Conservation (phyloP, 768 basidiomycete species). For the Calvatia gigantea region DNA sequence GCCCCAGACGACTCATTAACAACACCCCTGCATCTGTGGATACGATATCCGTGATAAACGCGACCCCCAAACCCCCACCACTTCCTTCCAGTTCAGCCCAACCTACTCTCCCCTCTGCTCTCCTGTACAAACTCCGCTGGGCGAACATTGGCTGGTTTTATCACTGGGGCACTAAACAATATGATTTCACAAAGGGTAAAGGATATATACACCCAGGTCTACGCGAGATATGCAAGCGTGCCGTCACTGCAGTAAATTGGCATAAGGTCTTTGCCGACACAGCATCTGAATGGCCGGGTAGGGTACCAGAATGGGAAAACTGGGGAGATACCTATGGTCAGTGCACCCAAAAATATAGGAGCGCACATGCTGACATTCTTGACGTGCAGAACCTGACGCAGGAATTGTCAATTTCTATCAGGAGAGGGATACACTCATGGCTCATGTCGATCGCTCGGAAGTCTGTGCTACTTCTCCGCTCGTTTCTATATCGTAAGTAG, state of each 20-base stretch:
- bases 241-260: slow-evolving; percentile 72
- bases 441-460: slow-evolving; percentile 96
- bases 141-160: slow-evolving; percentile 96
- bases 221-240: slow-evolving; percentile 53
- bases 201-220: slow-evolving; percentile 59
- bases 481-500: slow-evolving; percentile 85
- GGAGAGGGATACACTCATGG: slow-evolving; percentile 91
- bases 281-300: slow-evolving; percentile 47
- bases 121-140: slow-evolving; percentile 85
- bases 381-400: slow-evolving; percentile 77
- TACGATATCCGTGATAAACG: slow-evolving; percentile 49
- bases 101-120: slow-evolving; percentile 45
- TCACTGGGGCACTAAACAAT: slow-evolving; percentile 95
- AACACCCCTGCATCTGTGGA: slow-evolving; percentile 65
- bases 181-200: slow-evolving; percentile 77
- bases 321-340: slow-evolving; percentile 83
- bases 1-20: slow-evolving; percentile 65
- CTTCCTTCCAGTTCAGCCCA: slow-evolving; percentile 61
- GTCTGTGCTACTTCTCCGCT: slow-evolving; percentile 89
- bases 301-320: slow-evolving; percentile 58
- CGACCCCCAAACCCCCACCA: slow-evolving; percentile 56
- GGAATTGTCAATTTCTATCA: slow-evolving; percentile 98
- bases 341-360: background rate
- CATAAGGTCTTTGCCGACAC: slow-evolving; percentile 46
- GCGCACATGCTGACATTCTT: background rate